phyloP scores from a whole-genome alignment of 352 stramenopile species.

The Pythium volutum region DNA sequence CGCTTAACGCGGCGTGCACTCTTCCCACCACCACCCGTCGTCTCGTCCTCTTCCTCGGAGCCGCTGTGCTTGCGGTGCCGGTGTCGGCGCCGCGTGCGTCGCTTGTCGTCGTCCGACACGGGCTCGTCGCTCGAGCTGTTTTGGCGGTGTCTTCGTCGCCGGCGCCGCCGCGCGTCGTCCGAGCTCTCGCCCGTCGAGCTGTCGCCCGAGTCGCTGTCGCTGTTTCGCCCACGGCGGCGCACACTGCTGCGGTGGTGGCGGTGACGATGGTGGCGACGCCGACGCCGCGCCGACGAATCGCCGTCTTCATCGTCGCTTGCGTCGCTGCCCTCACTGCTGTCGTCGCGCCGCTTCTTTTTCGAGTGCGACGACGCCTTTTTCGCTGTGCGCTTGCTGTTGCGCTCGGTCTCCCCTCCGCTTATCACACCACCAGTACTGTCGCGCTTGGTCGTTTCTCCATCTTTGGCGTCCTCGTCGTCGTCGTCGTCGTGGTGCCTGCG shows the following conservation, averaged over 20 bases:
- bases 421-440: slow-evolving; percentile 21
- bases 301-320: slow-evolving; percentile 9
- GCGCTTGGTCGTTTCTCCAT: background rate
- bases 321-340: slow-evolving; percentile 16
- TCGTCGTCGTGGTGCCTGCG: slow-evolving; percentile 32
- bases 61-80: slow-evolving; percentile 33
- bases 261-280: slow-evolving; percentile 6
- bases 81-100: slow-evolving; percentile 23
- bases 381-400: slow-evolving; percentile 46
- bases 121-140: slow-evolving; percentile 60
- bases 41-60: slow-evolving; percentile 24
- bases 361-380: slow-evolving; percentile 8
- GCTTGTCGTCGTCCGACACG: slow-evolving; percentile 44
- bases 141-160: slow-evolving; percentile 37
- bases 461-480: slow-evolving; percentile 27
- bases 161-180: slow-evolving; percentile 36
- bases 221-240: slow-evolving; percentile 29
- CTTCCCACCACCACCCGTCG: background rate
- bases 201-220: slow-evolving; percentile 46
- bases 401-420: slow-evolving; percentile 30
- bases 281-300: slow-evolving; percentile 1
- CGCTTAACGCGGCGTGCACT: slow-evolving; percentile 27
- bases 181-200: slow-evolving; percentile 49
- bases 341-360: slow-evolving; percentile 38
- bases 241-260: slow-evolving; percentile 24